Evolutionary conservation across 2,329 filamentous ascomycete species (phyloP), one percentile per base, ranked within the genome.

Genomic region (Nemania abortiva): DNA sequence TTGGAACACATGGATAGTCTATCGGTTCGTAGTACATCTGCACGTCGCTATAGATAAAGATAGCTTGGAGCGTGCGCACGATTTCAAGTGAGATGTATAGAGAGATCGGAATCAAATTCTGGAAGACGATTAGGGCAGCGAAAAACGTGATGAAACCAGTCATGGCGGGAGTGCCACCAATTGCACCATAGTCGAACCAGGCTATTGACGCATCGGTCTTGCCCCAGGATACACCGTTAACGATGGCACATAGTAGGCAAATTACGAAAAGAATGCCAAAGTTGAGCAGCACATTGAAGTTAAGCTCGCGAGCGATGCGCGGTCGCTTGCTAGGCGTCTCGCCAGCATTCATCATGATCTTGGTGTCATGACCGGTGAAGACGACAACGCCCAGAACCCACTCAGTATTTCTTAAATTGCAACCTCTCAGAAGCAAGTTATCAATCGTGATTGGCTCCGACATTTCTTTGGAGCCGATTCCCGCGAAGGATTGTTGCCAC

Each of bases 341-440:
- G 69, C 96, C 96, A 31, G 96, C 93, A 79, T 99, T 99, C 84
- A 98, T 92, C 96, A 99, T 99, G 79, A 98, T 98, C 83, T 98
- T 99, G 39, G 95, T 97, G 79, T 99, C 95, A 77, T 95, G 90
- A 39, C 96, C 96, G 15, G 96, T 98, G 82, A 97, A 99, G 20
- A 97, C 85, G 58, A 98, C 95, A 2, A 99, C 88, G 62, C 95
- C 96, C 6, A 99, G 87, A 63, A 94, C 87, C 96, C 96, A 99
- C 77, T 98, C 95, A 0, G 96, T 99, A 80, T 98, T 99, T 73
- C 95, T 90, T 57, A 99, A 82, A 74, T 94, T 97, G 82, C 94
- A 97, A 64, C 96, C 96, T 84, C 96, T 92, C 53, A 99, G 89
- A 34, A 99, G 88, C 72, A 98, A 82, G 77, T 99, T 99, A 85